Conservation (phyloP, 163 green algal genomes). For the Chloromonas sp. region DNA sequence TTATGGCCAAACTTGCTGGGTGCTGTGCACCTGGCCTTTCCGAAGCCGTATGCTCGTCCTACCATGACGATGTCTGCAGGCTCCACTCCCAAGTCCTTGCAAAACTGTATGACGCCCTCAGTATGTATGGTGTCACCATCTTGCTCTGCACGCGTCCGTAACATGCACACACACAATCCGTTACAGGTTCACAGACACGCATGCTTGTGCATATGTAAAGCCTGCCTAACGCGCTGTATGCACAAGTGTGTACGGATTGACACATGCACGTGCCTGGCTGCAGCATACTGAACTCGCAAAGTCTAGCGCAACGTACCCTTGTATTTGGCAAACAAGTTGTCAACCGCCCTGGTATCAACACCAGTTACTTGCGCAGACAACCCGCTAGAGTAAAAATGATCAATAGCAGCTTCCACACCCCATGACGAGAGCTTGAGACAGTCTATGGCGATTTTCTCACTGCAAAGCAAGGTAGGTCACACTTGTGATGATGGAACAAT, state of each 20-base stretch:
- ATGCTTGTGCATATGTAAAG: too few relatives aligned
- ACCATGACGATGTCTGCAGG: slow-evolving; percentile 70
- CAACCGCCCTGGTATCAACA: slow-evolving; percentile 35
- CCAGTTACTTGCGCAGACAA: slow-evolving; percentile 6
- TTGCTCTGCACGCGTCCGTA: slow-evolving; percentile 29
- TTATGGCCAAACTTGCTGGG: too few relatives aligned
- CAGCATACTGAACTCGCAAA: too few relatives aligned
- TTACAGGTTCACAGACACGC: too few relatives aligned
- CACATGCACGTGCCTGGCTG: too few relatives aligned
- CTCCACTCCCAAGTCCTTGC: slow-evolving; percentile 69
- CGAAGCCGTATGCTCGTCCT: background rate
- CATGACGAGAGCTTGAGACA: slow-evolving; percentile 49
- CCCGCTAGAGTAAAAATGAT: slow-evolving; percentile 57
- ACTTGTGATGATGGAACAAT: too few relatives aligned
- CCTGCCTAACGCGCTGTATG: too few relatives aligned
- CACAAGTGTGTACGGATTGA: too few relatives aligned
- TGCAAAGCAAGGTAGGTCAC: slow-evolving; percentile 14
- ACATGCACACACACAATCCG: too few relatives aligned
- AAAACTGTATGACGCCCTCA: slow-evolving; percentile 64
- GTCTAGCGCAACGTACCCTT: slow-evolving; percentile 30
- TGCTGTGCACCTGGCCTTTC: too few relatives aligned
- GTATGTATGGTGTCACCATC: slow-evolving; percentile 56
- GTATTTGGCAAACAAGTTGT: slow-evolving; percentile 45
- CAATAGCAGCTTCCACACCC: slow-evolving; percentile 58
- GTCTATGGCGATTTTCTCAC: slow-evolving; percentile 48